Percentiles rank a stretch among this genome's conserved stretches.
These are phyloP conservation scores for Podaxis carcinomalis DNA, from an alignment of 768 basidiomycete species.

Conservation along the genomic window DNA sequence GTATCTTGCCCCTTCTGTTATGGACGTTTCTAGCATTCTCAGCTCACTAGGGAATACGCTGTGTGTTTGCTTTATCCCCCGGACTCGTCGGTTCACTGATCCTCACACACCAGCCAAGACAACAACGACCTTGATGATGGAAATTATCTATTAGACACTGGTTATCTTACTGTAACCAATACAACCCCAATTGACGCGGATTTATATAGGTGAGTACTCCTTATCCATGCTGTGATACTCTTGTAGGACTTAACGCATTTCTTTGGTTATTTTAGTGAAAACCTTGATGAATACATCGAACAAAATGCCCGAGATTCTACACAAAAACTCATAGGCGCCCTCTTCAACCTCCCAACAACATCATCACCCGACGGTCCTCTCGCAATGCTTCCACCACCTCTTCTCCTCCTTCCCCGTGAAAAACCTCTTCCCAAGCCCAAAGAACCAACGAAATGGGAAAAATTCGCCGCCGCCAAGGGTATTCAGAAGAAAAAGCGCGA, in stretches of 20 bases:
- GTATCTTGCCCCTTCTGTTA: slow-evolving; percentile 22
- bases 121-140: slow-evolving; percentile 58
- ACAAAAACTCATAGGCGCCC: slow-evolving; percentile 73
- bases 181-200: slow-evolving; percentile 82
- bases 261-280: slow-evolving; percentile 40
- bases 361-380: slow-evolving; percentile 78
- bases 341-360: slow-evolving; percentile 79
- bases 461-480: slow-evolving; percentile 91
- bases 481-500: slow-evolving; percentile 79
- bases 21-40: slow-evolving; percentile 83
- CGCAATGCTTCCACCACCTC: slow-evolving; percentile 74
- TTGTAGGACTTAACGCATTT: neutral
- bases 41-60: slow-evolving; percentile 68
- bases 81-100: neutral
- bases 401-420: slow-evolving; percentile 76
- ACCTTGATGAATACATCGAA: slow-evolving; percentile 79
- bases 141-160: slow-evolving; percentile 54
- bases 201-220: slow-evolving; percentile 62
- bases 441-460: slow-evolving; percentile 94
- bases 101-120: slow-evolving; percentile 64
- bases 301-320: slow-evolving; percentile 76
- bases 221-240: neutral
- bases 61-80: slow-evolving; percentile 27
- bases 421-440: slow-evolving; percentile 94
- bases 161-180: slow-evolving; percentile 83